These are phyloP conservation scores for Candida wancherniae DNA, from an alignment of 805 yeast species.

Conservation along the genomic window DNA sequence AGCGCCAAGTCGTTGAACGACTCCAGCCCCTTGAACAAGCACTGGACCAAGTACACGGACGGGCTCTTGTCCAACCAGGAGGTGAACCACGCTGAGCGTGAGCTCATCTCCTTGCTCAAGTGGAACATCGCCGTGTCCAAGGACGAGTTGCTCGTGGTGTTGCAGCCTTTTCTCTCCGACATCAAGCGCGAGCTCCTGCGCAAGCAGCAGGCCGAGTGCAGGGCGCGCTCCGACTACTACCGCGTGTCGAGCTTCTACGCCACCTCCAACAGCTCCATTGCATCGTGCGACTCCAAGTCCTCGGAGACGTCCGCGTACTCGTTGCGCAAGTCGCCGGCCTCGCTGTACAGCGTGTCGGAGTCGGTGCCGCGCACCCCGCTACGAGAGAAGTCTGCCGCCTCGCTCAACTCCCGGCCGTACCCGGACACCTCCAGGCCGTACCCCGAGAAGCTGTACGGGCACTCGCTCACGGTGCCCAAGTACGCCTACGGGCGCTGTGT, in stretches of 20 bases:
- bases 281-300: conserved; percentile 12
- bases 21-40: conserved; percentile 91
- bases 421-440: too few relatives aligned
- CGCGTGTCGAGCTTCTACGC: conserved; percentile 16
- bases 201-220: conserved; percentile 11
- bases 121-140: conserved; percentile 78
- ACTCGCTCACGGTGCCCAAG: conserved; percentile 5
- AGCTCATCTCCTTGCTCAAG: conserved; percentile 71
- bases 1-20: conserved; percentile 94
- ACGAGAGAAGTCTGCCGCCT: conserved; percentile 10
- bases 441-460: too few relatives aligned
- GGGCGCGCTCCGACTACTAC: conserved; percentile 16
- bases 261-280: conserved; percentile 13
- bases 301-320: conserved; percentile 11
- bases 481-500: conserved; percentile 1
- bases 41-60: conserved; percentile 91
- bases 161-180: conserved; percentile 71
- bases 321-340: conserved; percentile 11
- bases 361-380: conserved; percentile 13
- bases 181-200: conserved; percentile 43
- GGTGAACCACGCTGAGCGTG: conserved; percentile 88
- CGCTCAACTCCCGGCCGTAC: conserved; percentile 10
- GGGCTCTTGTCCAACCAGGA: conserved; percentile 75
- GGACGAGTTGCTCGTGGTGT: conserved; percentile 62
- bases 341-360: conserved; percentile 12